phyloP scores from a whole-genome alignment of 2,329 filamentous ascomycete species.

The Hypoxylon sp. region DNA sequence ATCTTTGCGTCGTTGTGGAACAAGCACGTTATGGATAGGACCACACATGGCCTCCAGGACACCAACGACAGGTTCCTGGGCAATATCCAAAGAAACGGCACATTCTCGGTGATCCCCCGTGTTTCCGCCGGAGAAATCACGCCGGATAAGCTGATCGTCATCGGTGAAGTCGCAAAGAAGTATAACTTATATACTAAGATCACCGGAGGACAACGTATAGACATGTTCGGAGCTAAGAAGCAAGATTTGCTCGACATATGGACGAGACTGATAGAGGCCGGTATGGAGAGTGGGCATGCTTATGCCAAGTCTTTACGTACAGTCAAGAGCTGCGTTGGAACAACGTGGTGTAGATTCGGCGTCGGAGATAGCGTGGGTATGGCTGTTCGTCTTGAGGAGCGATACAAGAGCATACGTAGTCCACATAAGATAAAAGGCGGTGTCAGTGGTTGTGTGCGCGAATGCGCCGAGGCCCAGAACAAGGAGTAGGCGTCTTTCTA shows the following conservation, averaged over 20 bases:
- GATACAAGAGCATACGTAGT: conserved; percentile 90
- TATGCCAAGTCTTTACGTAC: conserved; percentile 92
- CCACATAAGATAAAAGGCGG: conserved; percentile 95
- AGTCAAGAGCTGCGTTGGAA: conserved; percentile 92
- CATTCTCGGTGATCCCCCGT: conserved; percentile 88
- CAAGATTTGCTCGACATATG: conserved; percentile 88
- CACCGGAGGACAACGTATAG: conserved; percentile 91
- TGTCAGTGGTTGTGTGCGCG: conserved; percentile 90
- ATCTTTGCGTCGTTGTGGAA: conserved; percentile 90
- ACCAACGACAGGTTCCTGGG: conserved; percentile 91
- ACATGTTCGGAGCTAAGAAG: conserved; percentile 92
- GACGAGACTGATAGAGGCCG: conserved; percentile 83
- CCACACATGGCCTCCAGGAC: conserved; percentile 83
- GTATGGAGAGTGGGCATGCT: conserved; percentile 91
- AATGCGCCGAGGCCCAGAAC: conserved; percentile 92
- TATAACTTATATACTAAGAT: conserved; percentile 92
- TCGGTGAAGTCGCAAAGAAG: conserved; percentile 87
- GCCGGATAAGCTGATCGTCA: conserved; percentile 85
- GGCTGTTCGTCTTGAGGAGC: conserved; percentile 88
- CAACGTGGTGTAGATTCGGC: conserved; percentile 91
- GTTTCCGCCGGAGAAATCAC: conserved; percentile 90
- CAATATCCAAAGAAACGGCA: conserved; percentile 93
- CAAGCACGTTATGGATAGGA: conserved; percentile 81
- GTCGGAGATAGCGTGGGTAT: conserved; percentile 93
- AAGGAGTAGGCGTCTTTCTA: conserved; percentile 76